Base-by-base conservation (phyloP, 176 grass and related monocot genomes). In the Oryza australiensis region DNA sequence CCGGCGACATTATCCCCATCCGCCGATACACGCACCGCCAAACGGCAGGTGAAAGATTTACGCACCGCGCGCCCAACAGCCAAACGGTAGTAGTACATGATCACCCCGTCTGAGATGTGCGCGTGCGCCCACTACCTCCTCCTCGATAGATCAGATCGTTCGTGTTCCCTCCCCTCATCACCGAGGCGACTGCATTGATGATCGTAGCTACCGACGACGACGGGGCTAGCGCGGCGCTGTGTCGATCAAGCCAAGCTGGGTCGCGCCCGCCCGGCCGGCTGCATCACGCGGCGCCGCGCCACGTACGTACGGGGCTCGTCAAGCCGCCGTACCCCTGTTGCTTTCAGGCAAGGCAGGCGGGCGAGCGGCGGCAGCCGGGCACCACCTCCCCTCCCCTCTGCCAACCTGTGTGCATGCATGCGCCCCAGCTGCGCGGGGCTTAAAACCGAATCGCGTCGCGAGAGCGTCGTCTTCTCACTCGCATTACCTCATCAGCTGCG, bases 321-420 rank as follows among this genome's bases (percentile, higher is more conserved):
- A 55, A 55, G 48, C 32, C 29, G 37, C 59, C 13, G 66, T 30
- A 26, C 72, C 77, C 78, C 65, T 13, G 62, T 74, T 74, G 75
- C 86, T 84, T 74, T 79, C 80, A 27, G 26, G 43, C 80, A 45
- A 70, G 33, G 12, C 72, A 64, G 40, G 28, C 55, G 4, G 6
- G 51, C 51, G 20, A 6, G 51, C 18, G 18, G 48, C 48, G 48
- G 48, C 51, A n/a, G 51, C 51, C 51, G 51, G 51, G 35, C 35
- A 37, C 73, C 8, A 22, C 34, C 26, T 33, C 80, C 12, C 23
- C 0, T 8, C 48, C 0, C 66, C 79, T 29, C 38, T 45, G 51
- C 80, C 35, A 45, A 38, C 14, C 45, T 16, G 46, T 59, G 70
- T 64, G 70, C 80, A 65, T 74, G 80, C 59, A 81, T 28, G 51